These are phyloP conservation scores for Haplosporangium gracile DNA, from an alignment of 192 early-diverging fungal genomes.

Conservation along the genomic window DNA sequence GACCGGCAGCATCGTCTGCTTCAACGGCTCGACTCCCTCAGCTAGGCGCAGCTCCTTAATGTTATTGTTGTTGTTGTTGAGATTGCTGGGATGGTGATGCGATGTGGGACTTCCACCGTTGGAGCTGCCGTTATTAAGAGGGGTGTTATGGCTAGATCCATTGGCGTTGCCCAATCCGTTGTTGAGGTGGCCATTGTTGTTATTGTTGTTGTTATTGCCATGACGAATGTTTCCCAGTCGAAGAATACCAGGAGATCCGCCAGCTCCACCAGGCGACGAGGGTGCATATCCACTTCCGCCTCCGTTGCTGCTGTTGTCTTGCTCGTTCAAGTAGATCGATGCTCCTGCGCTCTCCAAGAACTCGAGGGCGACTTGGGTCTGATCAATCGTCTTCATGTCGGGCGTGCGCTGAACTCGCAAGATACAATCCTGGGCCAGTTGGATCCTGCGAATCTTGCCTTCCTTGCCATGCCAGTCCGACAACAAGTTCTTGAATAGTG, in stretches of 20 bases:
- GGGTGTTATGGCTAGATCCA: conserved; percentile 8
- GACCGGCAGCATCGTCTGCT: conserved; percentile 54
- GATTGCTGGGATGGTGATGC: conserved; percentile 2
- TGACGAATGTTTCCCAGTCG: conserved; percentile 10
- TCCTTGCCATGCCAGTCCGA: conserved; percentile 58
- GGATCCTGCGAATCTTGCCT: conserved; percentile 43
- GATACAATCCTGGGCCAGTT: conserved; percentile 52
- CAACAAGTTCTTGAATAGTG: conserved; percentile 56
- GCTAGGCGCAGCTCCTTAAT: conserved; percentile 52
- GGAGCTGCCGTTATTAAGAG: conserved; percentile 4
- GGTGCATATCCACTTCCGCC: not conserved
- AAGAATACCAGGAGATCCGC: conserved; percentile 18
- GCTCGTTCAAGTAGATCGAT: conserved; percentile 24
- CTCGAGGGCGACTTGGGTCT: conserved; percentile 46
- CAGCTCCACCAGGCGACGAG: not conserved
- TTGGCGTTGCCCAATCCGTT: conserved; percentile 1
- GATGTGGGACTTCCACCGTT: conserved; percentile 6
- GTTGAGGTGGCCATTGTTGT: conserved; percentile 9
- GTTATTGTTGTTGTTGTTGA: conserved; percentile 25
- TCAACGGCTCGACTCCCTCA: conserved; percentile 52
- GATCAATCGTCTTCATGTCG: conserved; percentile 55
- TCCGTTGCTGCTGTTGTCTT: conserved; percentile 19
- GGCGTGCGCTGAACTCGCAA: conserved; percentile 48
- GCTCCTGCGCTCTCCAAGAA: conserved; percentile 46
- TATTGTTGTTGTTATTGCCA: not conserved